A percentile compares a stretch with the other conserved stretches of the same genome.
Conservation (phyloP, 129 eudicot genomes). For the carrot (Daucus carota) region DNA sequence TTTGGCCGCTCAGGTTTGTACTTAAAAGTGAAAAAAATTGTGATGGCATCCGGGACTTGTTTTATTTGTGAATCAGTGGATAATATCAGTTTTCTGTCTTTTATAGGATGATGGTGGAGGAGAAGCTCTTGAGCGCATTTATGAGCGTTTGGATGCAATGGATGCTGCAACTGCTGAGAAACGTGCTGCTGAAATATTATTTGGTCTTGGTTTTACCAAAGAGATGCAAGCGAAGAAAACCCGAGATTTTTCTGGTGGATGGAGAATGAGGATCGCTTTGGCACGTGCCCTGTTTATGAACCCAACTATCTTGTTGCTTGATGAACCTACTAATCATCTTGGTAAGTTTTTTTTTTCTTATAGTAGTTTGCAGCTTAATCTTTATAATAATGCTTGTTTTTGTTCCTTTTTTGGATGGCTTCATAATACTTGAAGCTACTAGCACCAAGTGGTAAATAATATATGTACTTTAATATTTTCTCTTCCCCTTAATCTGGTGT, state of each 20-base stretch:
- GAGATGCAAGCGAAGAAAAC: constrained; percentile 86
- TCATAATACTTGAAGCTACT: too few relatives aligned
- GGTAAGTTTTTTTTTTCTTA: constrained; percentile 27
- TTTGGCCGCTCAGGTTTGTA: constrained; percentile 51
- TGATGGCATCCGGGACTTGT: too few relatives aligned
- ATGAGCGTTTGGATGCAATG: constrained; percentile 88
- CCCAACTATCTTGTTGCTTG: constrained; percentile 83
- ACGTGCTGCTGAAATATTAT: constrained; percentile 91
- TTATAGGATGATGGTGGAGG: constrained; percentile 96
- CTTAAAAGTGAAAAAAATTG: too few relatives aligned
- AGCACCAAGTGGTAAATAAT: too few relatives aligned
- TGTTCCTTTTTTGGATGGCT: too few relatives aligned
- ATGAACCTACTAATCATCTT: constrained; percentile 97
- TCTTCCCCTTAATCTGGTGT: too few relatives aligned
- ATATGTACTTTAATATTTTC: too few relatives aligned
- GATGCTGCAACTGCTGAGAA: constrained; percentile 94
- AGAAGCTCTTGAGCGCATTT: constrained; percentile 71
- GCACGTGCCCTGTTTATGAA: constrained; percentile 94
- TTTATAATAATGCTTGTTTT: too few relatives aligned
- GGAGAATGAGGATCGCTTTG: constrained; percentile 98
- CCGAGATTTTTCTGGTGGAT: constrained; percentile 93
- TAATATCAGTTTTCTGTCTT: too few relatives aligned
- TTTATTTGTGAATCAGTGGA: too few relatives aligned
- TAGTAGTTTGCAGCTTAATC: too few relatives aligned
- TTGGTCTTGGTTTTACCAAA: constrained; percentile 81